A percentile compares a stretch with the other conserved stretches of the same genome.
Conservation (phyloP, 192 early-diverging fungal genomes). For the Gonapodya sp. region DNA sequence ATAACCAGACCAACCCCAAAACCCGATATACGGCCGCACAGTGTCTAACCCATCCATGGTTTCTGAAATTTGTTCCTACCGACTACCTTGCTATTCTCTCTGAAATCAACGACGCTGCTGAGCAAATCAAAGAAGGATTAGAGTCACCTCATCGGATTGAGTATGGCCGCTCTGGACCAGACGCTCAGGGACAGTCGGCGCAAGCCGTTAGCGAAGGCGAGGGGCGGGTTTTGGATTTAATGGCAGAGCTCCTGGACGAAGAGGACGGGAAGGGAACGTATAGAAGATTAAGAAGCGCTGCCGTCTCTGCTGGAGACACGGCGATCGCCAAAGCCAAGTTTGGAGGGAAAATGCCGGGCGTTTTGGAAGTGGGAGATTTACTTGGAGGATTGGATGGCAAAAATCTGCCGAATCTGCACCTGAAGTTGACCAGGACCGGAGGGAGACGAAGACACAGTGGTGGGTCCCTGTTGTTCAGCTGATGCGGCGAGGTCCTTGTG, state of each 20-base stretch:
- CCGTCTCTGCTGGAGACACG: background rate
- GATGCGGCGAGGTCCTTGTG: too few relatives aligned
- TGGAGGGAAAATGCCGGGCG: background rate
- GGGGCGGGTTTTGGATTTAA: background rate
- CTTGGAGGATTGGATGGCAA: background rate
- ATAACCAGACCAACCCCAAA: slow-evolving; percentile 22
- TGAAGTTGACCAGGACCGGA: background rate
- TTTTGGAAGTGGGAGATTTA: background rate
- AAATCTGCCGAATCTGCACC: background rate
- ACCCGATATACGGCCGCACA: slow-evolving; percentile 24
- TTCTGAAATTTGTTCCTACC: slow-evolving; percentile 9
- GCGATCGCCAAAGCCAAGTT: background rate
- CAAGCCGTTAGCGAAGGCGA: background rate
- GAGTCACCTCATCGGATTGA: background rate
- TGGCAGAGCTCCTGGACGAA: background rate
- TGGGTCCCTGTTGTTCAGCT: background rate
- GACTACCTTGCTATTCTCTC: background rate
- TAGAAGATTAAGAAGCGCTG: background rate
- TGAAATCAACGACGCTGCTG: background rate
- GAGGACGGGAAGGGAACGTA: background rate
- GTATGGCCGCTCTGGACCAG: background rate
- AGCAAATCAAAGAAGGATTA: background rate
- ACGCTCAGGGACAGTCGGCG: too few relatives aligned
- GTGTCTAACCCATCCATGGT: slow-evolving; percentile 34
- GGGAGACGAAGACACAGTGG: background rate